Evolutionary conservation across 2,329 filamentous ascomycete species (phyloP).

Genomic region (Metarhizium album): DNA sequence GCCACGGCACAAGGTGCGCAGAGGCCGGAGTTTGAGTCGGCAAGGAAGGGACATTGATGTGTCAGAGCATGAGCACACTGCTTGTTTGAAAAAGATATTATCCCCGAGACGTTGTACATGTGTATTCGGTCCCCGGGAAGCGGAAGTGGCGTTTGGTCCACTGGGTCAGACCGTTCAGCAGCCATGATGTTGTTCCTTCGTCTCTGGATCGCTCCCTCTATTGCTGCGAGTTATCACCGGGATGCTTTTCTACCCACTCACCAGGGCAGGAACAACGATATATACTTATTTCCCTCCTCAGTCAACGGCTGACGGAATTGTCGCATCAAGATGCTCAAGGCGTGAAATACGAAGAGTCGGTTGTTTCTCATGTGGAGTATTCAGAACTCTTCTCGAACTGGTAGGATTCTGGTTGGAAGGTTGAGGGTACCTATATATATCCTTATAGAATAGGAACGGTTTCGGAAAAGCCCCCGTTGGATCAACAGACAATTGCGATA

Average conservation of each 20-base stretch:
- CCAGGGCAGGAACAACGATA: not conserved
- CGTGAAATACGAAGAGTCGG: not conserved
- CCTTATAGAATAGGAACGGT: not conserved
- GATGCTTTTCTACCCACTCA: not conserved
- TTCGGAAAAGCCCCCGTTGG: not conserved
- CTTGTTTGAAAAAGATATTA: conserved; percentile 16
- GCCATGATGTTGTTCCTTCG: not conserved
- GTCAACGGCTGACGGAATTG: not conserved
- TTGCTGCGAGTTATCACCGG: not conserved
- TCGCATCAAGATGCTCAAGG: not conserved
- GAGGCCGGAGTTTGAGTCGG: conserved; percentile 17
- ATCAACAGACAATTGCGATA: not conserved
- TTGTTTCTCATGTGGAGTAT: not conserved
- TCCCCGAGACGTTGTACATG: conserved; percentile 2
- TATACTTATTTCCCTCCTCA: not conserved
- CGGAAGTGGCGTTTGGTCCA: not conserved
- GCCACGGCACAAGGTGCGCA: conserved; percentile 16
- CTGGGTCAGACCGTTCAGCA: not conserved
- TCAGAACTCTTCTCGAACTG: not conserved
- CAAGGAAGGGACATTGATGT: conserved; percentile 17
- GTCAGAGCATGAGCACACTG: conserved; percentile 16
- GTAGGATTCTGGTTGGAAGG: not conserved
- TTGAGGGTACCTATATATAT: not conserved
- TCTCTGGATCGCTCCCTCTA: conserved; percentile 2
- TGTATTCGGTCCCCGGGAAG: not conserved